phyloP scores from a whole-genome alignment of 805 yeast genomes.

The Saccharomyces kudriavzevii region DNA sequence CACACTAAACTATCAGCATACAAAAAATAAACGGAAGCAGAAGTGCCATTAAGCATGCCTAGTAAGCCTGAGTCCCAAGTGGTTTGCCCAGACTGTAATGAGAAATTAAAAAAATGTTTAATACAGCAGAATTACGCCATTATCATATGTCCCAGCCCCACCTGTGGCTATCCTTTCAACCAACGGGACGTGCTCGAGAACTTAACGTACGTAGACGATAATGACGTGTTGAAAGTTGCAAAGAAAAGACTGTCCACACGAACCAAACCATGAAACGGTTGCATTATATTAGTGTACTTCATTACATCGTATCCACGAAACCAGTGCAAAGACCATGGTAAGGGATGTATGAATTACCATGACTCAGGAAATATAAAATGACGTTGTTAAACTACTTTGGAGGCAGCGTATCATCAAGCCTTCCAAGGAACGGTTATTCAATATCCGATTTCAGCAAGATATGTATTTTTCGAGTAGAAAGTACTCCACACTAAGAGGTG shows the following conservation, averaged over 20 bases:
- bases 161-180: constrained; percentile 27
- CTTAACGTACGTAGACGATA: constrained; percentile 23
- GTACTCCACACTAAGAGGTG: background rate
- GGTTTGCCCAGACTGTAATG: constrained; percentile 23
- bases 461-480: background rate
- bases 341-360: no score
- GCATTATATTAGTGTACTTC: background rate
- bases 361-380: no score
- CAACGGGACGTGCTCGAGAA: constrained; percentile 16
- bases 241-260: constrained; percentile 13
- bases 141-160: constrained; percentile 22
- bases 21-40: background rate
- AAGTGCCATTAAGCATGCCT: background rate
- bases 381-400: no score
- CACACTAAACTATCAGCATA: background rate
- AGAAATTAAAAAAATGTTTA: constrained; percentile 21
- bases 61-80: background rate
- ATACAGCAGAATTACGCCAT: constrained; percentile 30
- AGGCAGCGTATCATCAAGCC: background rate
- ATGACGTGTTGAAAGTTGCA: constrained; percentile 24
- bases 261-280: constrained; percentile 1
- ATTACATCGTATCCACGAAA: background rate
- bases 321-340: no score
- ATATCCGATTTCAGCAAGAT: background rate
- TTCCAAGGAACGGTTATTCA: background rate